Conservation (phyloP, 1,139 yeast genomes). For the Arxiozyma slooffiae region DNA sequence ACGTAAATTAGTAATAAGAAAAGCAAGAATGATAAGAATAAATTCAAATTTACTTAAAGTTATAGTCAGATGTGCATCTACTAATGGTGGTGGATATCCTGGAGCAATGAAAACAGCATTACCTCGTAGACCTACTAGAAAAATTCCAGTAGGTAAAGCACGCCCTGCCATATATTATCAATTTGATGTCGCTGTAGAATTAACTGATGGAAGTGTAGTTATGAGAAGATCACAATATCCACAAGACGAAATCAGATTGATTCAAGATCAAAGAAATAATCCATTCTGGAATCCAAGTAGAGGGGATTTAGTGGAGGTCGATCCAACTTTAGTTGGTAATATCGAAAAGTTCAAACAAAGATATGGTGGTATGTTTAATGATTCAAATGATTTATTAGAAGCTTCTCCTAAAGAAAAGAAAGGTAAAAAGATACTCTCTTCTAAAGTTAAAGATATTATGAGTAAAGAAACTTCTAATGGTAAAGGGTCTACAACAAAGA, state of each 20-base stretch:
- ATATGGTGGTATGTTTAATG: constrained; percentile 43
- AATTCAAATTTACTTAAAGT: constrained; percentile 3
- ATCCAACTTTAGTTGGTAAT: constrained; percentile 77
- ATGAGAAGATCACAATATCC: constrained; percentile 81
- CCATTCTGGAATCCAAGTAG: constrained; percentile 83
- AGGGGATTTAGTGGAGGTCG: constrained; percentile 62
- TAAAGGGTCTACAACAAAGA: not conserved
- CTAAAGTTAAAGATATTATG: not conserved
- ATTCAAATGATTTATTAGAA: constrained; percentile 11
- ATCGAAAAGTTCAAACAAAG: constrained; percentile 75
- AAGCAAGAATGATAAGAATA: constrained; percentile 4
- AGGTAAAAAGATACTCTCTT: constrained; percentile 11
- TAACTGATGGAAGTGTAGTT: constrained; percentile 88
- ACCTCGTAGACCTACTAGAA: constrained; percentile 34
- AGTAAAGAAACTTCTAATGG: not conserved
- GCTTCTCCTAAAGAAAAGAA: constrained; percentile 6
- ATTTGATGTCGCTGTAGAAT: constrained; percentile 76
- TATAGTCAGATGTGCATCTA: constrained; percentile 20
- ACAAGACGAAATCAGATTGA: constrained; percentile 72
- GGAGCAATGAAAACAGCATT: constrained; percentile 23
- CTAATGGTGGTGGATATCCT: constrained; percentile 19
- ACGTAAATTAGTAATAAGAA: too few relatives aligned
- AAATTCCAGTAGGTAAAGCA: constrained; percentile 53
- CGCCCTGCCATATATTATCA: constrained; percentile 89
- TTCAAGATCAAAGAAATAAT: constrained; percentile 79